Conservation (phyloP, 371 early-diverging fungal genomes). For the Lichtheimia corymbifera region DNA sequence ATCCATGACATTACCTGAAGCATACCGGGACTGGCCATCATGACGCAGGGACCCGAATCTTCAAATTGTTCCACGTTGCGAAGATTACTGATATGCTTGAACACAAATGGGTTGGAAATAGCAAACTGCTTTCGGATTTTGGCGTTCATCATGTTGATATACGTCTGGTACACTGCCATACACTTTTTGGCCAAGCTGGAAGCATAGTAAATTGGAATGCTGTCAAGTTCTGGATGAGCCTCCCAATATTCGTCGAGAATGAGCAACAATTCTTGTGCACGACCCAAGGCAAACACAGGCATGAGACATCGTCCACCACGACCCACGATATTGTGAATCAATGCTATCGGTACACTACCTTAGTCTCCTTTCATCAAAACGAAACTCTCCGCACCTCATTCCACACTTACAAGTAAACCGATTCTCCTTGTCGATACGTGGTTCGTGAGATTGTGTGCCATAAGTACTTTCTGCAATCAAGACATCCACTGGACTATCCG, state of each 20-base stretch:
- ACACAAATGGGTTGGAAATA: conserved; percentile 96
- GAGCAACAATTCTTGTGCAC: conserved; percentile 98
- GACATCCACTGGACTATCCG: conserved; percentile 88
- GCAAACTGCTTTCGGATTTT: conserved; percentile 93
- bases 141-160: conserved; percentile 99
- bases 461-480: conserved; percentile 99
- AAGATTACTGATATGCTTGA: conserved; percentile 96
- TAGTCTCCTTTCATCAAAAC: background rate
- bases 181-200: conserved; percentile 98
- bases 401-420: conserved; percentile 78
- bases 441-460: conserved; percentile 98
- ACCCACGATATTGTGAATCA: conserved; percentile 92
- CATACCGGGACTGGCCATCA: conserved; percentile 99
- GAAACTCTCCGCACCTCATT: background rate
- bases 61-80: conserved; percentile 94
- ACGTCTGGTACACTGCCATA: conserved; percentile 99
- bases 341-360: conserved; percentile 29
- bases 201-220: conserved; percentile 98
- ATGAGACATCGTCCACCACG: conserved; percentile 98
- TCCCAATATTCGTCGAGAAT: conserved; percentile 99
- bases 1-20: conserved; percentile 70
- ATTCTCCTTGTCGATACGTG: conserved; percentile 94
- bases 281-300: conserved; percentile 99
- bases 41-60: conserved; percentile 98
- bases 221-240: conserved; percentile 91